phyloP scores from a whole-genome alignment of 2,329 filamentous ascomycete genomes.

The Fusarium scirpi region DNA sequence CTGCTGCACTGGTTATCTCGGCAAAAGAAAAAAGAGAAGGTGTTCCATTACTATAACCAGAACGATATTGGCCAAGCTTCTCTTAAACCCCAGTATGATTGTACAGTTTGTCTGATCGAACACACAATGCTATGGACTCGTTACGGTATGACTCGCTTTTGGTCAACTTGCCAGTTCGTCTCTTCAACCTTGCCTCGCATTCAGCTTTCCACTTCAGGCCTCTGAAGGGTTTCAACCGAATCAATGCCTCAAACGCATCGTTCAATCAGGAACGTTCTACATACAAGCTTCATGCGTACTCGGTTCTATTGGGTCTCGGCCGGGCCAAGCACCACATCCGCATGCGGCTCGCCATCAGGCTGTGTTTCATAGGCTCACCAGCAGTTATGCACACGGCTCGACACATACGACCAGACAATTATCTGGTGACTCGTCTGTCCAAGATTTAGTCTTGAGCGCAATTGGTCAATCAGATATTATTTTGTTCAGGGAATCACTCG shows the following conservation, averaged over 20 bases:
- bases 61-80: not conserved
- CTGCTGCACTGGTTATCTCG: not conserved
- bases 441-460: constrained; percentile 8
- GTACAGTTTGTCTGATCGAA: not conserved
- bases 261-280: constrained; percentile 15
- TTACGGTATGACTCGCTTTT: not conserved
- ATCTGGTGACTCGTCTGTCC: not conserved
- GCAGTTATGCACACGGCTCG: constrained; percentile 22
- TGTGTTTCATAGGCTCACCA: constrained; percentile 33
- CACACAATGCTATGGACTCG: not conserved
- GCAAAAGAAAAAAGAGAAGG: not conserved
- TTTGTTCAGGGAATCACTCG: constrained; percentile 6
- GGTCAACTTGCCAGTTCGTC: constrained; percentile 4
- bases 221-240: constrained; percentile 1
- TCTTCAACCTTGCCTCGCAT: not conserved
- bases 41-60: not conserved
- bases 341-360: constrained; percentile 41
- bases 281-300: constrained; percentile 14
- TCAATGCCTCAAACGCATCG: constrained; percentile 15
- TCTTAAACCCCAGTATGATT: not conserved
- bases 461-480: constrained; percentile 1
- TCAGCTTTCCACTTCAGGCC: constrained; percentile 13
- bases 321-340: constrained; percentile 27
- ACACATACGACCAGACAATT: constrained; percentile 15
- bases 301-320: constrained; percentile 30